Conservation (phyloP, 805 yeast species). For the Barnettozyma siamensis region DNA sequence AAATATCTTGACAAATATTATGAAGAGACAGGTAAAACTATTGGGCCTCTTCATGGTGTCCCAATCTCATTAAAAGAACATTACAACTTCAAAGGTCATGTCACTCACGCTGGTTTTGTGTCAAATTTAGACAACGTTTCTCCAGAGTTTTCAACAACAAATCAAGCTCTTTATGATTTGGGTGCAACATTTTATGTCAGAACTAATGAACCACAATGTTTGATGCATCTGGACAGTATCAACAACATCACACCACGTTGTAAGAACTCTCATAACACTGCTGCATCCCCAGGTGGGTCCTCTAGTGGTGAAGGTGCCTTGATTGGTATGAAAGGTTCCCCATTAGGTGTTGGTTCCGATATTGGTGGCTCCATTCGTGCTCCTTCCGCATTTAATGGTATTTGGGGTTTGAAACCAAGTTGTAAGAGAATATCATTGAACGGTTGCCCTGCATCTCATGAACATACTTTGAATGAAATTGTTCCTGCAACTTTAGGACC, state of each 20-base stretch:
- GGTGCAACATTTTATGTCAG: slow-evolving; percentile 56
- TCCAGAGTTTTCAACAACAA: slow-evolving; percentile 39
- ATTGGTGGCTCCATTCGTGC: slow-evolving; percentile 68
- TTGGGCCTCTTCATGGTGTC: slow-evolving; percentile 67
- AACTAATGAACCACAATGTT: slow-evolving; percentile 62
- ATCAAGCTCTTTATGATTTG: slow-evolving; percentile 31
- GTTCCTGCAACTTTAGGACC: slow-evolving; percentile 68
- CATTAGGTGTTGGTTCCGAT: slow-evolving; percentile 63
- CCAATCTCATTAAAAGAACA: slow-evolving; percentile 69
- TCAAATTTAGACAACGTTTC: slow-evolving; percentile 43
- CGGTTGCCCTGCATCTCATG: slow-evolving; percentile 11
- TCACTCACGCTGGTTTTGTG: slow-evolving; percentile 58
- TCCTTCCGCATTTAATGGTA: slow-evolving; percentile 62
- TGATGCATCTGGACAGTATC: slow-evolving; percentile 63
- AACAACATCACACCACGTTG: slow-evolving; percentile 57
- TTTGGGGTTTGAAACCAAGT: slow-evolving; percentile 60
- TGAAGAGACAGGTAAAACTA: slow-evolving; percentile 41
- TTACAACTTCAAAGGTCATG: slow-evolving; percentile 45
- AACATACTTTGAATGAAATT: slow-evolving; percentile 37
- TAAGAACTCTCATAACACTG: slow-evolving; percentile 51
- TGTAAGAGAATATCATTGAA: slow-evolving; percentile 44
- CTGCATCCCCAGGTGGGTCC: slow-evolving; percentile 64
- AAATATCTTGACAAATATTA: slow-evolving; percentile 49
- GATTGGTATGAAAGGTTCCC: slow-evolving; percentile 53
- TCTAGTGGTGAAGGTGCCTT: slow-evolving; percentile 70